These are phyloP conservation scores for Suhomyces sp. DNA, from an alignment of 805 yeast species.

Conservation along the genomic window DNA sequence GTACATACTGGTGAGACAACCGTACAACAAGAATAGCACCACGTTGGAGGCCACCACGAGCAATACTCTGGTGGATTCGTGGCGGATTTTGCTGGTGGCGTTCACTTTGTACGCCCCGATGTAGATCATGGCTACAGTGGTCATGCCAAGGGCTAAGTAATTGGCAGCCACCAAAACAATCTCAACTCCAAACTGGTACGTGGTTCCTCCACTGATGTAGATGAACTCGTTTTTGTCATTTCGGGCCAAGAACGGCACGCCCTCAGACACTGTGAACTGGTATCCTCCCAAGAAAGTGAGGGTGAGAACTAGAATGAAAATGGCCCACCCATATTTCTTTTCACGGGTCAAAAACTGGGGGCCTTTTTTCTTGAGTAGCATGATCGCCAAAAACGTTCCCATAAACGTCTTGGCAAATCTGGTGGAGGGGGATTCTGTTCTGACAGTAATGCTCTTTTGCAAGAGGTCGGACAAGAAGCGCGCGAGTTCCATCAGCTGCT, in stretches of 20 bases:
- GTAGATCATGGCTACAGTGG: slow-evolving; percentile 40
- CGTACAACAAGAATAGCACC: slow-evolving; percentile 37
- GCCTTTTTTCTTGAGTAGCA: slow-evolving; percentile 49
- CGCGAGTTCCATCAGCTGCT: slow-evolving; percentile 49
- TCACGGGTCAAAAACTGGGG: slow-evolving; percentile 19
- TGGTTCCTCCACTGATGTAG: slow-evolving; percentile 60
- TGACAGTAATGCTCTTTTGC: slow-evolving; percentile 41
- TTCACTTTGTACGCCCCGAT: slow-evolving; percentile 31
- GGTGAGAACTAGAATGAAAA: slow-evolving; percentile 39
- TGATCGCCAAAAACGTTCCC: slow-evolving; percentile 42
- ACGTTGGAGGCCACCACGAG: slow-evolving; percentile 21
- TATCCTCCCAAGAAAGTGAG: slow-evolving; percentile 56
- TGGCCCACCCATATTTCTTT: slow-evolving; percentile 23
- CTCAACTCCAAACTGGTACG: slow-evolving; percentile 72
- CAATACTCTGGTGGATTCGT: slow-evolving; percentile 14
- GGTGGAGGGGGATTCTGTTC: slow-evolving; percentile 36
- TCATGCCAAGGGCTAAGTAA: slow-evolving; percentile 46
- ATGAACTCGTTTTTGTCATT: slow-evolving; percentile 50
- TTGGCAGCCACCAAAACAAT: slow-evolving; percentile 49
- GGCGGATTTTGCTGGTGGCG: slow-evolving; percentile 13
- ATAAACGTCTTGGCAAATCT: slow-evolving; percentile 47
- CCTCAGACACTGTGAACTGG: slow-evolving; percentile 58
- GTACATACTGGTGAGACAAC: slow-evolving; percentile 43
- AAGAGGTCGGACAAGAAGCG: slow-evolving; percentile 48
- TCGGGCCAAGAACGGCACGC: slow-evolving; percentile 59